phyloP scores from a whole-genome alignment of 2,329 filamentous ascomycete species.

The Hymenoscyphus repandus region DNA sequence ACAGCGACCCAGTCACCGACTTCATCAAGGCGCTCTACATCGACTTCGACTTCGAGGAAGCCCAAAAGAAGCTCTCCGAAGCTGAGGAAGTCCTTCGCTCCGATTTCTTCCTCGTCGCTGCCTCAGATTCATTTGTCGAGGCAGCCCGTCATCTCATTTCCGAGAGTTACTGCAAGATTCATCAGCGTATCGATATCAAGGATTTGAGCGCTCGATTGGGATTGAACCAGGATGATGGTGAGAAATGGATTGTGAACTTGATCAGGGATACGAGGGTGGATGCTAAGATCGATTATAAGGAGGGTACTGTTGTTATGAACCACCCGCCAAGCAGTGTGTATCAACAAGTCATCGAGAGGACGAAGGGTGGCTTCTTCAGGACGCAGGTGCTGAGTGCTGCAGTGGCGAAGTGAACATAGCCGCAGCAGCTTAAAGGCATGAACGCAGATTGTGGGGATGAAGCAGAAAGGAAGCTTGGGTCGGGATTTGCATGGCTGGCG shows the following conservation, averaged over 20 bases:
- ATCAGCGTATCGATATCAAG: slow-evolving; percentile 96
- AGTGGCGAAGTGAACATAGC: slow-evolving; percentile 30
- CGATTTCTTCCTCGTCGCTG: slow-evolving; percentile 90
- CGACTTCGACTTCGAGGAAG: slow-evolving; percentile 95
- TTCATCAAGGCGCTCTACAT: slow-evolving; percentile 96
- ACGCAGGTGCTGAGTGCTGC: slow-evolving; percentile 77
- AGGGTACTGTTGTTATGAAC: slow-evolving; percentile 98
- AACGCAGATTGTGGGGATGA: slow-evolving; percentile 5
- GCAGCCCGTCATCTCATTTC: slow-evolving; percentile 94
- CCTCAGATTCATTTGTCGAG: slow-evolving; percentile 86
- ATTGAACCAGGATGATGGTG: slow-evolving; percentile 87
- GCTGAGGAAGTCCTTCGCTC: slow-evolving; percentile 87
- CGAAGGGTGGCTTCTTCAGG: slow-evolving; percentile 97
- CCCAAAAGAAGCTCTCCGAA: slow-evolving; percentile 77
- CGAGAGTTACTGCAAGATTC: slow-evolving; percentile 99
- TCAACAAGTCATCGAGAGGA: slow-evolving; percentile 98
- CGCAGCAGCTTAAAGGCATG: not conserved
- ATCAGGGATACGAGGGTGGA: slow-evolving; percentile 97
- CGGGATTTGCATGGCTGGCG: slow-evolving; percentile 16
- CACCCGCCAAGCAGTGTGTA: slow-evolving; percentile 98
- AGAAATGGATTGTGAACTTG: slow-evolving; percentile 99
- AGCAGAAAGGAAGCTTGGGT: not conserved
- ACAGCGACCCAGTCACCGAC: slow-evolving; percentile 90
- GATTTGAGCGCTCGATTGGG: slow-evolving; percentile 90
- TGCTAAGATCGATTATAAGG: slow-evolving; percentile 98